phyloP scores from a whole-genome alignment of 2,329 filamentous ascomycete genomes.

The Metarhizium sp. region DNA sequence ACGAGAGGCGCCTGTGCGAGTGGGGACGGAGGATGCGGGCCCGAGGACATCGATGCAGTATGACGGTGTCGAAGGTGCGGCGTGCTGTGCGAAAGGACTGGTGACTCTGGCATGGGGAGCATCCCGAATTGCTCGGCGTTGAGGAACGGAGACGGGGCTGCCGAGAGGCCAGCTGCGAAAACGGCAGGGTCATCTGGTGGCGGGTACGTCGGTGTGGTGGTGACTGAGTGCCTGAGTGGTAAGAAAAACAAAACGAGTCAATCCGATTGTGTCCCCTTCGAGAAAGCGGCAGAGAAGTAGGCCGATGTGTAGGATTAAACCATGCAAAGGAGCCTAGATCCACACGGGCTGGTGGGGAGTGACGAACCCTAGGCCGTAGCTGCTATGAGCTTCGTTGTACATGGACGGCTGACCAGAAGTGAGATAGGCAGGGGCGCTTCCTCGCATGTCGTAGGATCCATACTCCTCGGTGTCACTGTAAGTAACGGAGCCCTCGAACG shows the following conservation, averaged over 20 bases:
- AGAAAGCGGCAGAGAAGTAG: conserved; percentile 17
- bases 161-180: conserved; percentile 25
- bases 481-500: conserved; percentile 50
- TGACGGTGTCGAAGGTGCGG: conserved; percentile 27
- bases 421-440: conserved; percentile 24
- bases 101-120: conserved; percentile 37
- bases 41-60: conserved; percentile 25
- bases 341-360: conserved; percentile 53
- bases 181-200: conserved; percentile 32
- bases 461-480: conserved; percentile 56
- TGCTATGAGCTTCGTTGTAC: conserved; percentile 32
- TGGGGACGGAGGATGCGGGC: conserved; percentile 25
- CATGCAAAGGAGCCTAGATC: conserved; percentile 38
- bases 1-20: conserved; percentile 22
- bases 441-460: conserved; percentile 36
- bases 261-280: conserved; percentile 36
- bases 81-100: conserved; percentile 23
- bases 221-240: conserved; percentile 37
- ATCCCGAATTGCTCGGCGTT: conserved; percentile 31
- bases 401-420: conserved; percentile 36
- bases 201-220: conserved; percentile 34
- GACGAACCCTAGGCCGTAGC: conserved; percentile 47
- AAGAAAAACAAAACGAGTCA: conserved; percentile 36
- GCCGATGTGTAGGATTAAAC: conserved; percentile 26
- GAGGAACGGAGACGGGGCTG: conserved; percentile 35